Evolutionary conservation across 2,329 filamentous ascomycete species (phyloP).

Genomic region (Venturia asperata): DNA sequence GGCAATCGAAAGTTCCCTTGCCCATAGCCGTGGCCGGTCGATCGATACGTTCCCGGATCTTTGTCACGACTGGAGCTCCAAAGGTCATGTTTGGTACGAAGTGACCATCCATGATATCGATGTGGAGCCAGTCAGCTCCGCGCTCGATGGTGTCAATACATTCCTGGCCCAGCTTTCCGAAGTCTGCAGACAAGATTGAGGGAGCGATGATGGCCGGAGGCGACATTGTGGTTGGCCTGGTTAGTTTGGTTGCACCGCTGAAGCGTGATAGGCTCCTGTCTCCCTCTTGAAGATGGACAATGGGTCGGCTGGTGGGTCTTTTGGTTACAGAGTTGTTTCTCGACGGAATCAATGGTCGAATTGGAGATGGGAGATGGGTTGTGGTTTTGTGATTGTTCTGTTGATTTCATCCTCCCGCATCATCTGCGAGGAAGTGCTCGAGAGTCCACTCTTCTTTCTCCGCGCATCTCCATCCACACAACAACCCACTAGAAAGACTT

Average conservation of each 20-base stretch:
- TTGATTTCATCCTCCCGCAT: not conserved
- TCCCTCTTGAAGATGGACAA: not conserved
- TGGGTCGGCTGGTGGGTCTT: not conserved
- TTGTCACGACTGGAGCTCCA: constrained; percentile 88
- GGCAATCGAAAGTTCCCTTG: constrained; percentile 94
- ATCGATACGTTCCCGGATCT: constrained; percentile 81
- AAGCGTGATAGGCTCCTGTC: not conserved
- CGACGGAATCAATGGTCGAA: not conserved
- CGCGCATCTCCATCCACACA: not conserved
- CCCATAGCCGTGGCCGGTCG: constrained; percentile 61
- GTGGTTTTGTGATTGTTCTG: not conserved
- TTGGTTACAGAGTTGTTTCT: not conserved
- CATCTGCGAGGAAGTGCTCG: not conserved
- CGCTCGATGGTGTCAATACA: constrained; percentile 70
- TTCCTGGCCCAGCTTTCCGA: constrained; percentile 77
- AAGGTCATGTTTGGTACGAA: constrained; percentile 99
- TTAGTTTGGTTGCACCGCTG: not conserved
- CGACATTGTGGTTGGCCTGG: constrained; percentile 53
- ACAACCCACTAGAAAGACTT: not conserved
- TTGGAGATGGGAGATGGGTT: not conserved
- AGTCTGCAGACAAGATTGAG: constrained; percentile 97
- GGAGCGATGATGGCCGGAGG: constrained; percentile 92
- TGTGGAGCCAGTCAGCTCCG: constrained; percentile 67
- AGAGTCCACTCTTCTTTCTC: constrained; percentile 2
- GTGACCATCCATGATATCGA: constrained; percentile 98